Evolutionary conservation across 78 protist species (phyloP), one percentile per base, ranked within the genome.

Genomic region (Isochrysis galbana): DNA sequence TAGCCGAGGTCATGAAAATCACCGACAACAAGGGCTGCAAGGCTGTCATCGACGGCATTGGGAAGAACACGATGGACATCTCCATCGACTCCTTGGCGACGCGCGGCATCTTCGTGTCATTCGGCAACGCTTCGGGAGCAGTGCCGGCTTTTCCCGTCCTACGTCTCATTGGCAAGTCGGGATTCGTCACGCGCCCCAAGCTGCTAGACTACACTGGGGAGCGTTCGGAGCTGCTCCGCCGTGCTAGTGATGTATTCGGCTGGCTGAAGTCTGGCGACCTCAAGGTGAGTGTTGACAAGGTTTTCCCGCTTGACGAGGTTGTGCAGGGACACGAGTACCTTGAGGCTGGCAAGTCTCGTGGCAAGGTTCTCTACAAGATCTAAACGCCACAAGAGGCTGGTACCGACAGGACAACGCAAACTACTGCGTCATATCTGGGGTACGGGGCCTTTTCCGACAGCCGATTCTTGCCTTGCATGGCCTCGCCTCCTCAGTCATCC

Each of bases 71-170:
- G 29, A 14, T 48, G 77, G 90, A 87, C 47, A 87, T 87, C 41
- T 89, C 78, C n/a, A 23, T 89, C 83, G 61, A 55, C 83, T 89
- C 51, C 34, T 83, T 89, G 84, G 55, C 54, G 38, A 36, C 34
- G 11, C 84, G 92, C 74, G 92, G 92, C 92, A 90, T 90, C 92
- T 90, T 90, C 70, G 92, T 90, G 47, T 46, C 92, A 41, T 90
- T 90, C 72, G 92, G 92, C 61, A 90, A 90, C 92, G 92, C 92
- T 25, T 90, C 92, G 61, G 92, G 92, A 32, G 74, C 90, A 11
- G 90, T 86, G 74, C 90, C 90, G n/a, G 74, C 90, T 70, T 86
- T 86, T 70, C 90, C 90, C 11, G 45, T 36, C 47, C 41, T 86
- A 32, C 45, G 72, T n/a, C 90, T 86, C 72, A 86, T 86, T 45